Percentiles rank a stretch among this genome's conserved stretches.
Evolutionary conservation across 495 filamentous ascomycete species (phyloP).

Genomic region (Penicillium egyptiacum): DNA sequence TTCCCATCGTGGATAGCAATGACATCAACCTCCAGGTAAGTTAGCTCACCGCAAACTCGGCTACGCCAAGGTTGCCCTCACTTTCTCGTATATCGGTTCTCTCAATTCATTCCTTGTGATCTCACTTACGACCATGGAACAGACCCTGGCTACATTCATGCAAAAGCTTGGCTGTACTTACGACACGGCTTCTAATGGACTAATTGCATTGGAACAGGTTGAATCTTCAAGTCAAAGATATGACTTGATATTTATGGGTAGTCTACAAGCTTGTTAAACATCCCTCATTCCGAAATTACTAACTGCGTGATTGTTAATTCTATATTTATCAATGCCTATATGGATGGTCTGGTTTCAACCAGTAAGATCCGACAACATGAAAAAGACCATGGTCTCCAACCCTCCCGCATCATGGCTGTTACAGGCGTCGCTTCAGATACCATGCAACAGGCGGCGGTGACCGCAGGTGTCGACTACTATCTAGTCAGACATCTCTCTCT

Average conservation of each 20-base stretch:
- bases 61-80: background rate
- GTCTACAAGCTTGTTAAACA: background rate
- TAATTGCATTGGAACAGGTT: slow-evolving; percentile 53
- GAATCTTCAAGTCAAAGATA: slow-evolving; percentile 27
- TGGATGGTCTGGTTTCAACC: slow-evolving; percentile 27
- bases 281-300: background rate
- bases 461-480: slow-evolving; percentile 41
- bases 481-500: slow-evolving; percentile 41
- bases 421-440: slow-evolving; percentile 38
- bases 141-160: slow-evolving; percentile 37
- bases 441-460: slow-evolving; percentile 32
- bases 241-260: slow-evolving; percentile 51
- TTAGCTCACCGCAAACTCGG: background rate
- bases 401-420: slow-evolving; percentile 30
- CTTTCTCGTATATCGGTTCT: background rate
- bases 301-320: background rate
- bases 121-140: background rate
- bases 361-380: slow-evolving; percentile 25
- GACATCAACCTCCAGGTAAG: slow-evolving; percentile 34
- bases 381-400: slow-evolving; percentile 13
- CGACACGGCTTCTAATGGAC: slow-evolving; percentile 54
- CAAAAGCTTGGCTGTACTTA: slow-evolving; percentile 46
- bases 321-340: slow-evolving; percentile 26
- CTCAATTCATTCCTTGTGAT: background rate
- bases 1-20: slow-evolving; percentile 44